Evolutionary conservation across 2,329 filamentous ascomycete genomes (phyloP), one percentile per base, ranked within the genome.

Genomic region (Monosporascus sp.): DNA sequence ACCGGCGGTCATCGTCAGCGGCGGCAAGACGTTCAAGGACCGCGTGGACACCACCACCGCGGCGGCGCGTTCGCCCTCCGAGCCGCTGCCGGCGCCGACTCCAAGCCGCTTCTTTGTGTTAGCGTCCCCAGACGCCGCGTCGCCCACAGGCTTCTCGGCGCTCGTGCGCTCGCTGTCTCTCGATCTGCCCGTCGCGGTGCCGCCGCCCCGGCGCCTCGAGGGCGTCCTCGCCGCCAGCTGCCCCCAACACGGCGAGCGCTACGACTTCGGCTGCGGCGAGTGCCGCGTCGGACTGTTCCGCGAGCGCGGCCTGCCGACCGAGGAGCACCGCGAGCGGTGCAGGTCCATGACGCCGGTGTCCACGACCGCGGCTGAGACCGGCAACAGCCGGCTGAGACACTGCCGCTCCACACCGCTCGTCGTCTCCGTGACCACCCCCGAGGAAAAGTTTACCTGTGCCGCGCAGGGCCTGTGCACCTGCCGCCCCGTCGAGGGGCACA

Each of bases 41-140:
- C 9, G 31, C 31, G 31, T 5, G 31, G 31, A 34, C 51, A 1
- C 50, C 57, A 1, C 58, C 57, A 0, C 56, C 53, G 26, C 36
- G 56, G 3, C 54, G 57, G 2, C n/a, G 38, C 37, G 57, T 57
- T 55, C 55, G 58, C 20, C 8, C 8, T 1, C 54, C 55, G 7
- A 50, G 51, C 9, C 51, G 52, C 7, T 34, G 36, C 11, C 49
- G 52, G n/a, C 26, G 38, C 24, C n/a, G 17, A 34, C 49, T 3
- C 45, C 49, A 14, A 37, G 44, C 5, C 48, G 46, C 1, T 59
- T 52, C 37, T 54, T 52, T 41, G 51, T 56, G 34, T 1, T 16
- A 3, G 11, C 52, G 3, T 38, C 19, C 2, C 26, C 24, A 1
- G 49, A 51, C 48, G 3, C 40, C 4, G 1, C 17, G 5, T 54